Percentiles rank a stretch among this genome's conserved stretches.
Conservation (phyloP, 768 basidiomycete species). For the Gymnopilus dilepis region DNA sequence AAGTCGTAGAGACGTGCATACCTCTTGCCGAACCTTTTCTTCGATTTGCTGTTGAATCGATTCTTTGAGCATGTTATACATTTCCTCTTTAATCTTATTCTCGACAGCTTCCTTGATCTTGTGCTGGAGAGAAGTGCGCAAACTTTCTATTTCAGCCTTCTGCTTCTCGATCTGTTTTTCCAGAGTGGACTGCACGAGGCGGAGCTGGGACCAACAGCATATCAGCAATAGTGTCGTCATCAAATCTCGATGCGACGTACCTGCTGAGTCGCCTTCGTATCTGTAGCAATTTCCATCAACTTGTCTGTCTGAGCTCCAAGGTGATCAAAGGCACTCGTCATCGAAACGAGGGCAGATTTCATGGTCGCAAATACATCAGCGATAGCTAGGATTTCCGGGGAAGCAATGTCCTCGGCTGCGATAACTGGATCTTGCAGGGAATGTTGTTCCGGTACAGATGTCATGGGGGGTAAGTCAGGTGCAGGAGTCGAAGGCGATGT, state of each 20-base stretch:
- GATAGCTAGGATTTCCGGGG: slow-evolving; percentile 47
- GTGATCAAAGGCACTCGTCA: slow-evolving; percentile 49
- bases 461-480: slow-evolving; percentile 11
- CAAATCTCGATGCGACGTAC: slow-evolving; percentile 33
- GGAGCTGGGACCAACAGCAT: slow-evolving; percentile 40
- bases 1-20: slow-evolving; percentile 18
- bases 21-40: slow-evolving; percentile 49
- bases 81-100: slow-evolving; percentile 42
- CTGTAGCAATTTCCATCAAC: slow-evolving; percentile 48
- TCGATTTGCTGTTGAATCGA: slow-evolving; percentile 40
- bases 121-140: slow-evolving; percentile 39
- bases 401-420: slow-evolving; percentile 28
- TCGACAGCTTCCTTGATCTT: slow-evolving; percentile 48
- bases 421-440: slow-evolving; percentile 6
- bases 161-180: slow-evolving; percentile 45
- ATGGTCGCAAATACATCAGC: slow-evolving; percentile 52
- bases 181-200: slow-evolving; percentile 41
- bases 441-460: background rate
- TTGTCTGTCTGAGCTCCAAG: slow-evolving; percentile 51
- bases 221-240: background rate
- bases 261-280: slow-evolving; percentile 49
- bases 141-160: slow-evolving; percentile 40
- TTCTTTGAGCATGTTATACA: slow-evolving; percentile 40
- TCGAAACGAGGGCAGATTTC: slow-evolving; percentile 44
- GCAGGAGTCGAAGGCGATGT: slow-evolving; percentile 24